These are phyloP conservation scores for Arthrobotrys megalospora DNA, from an alignment of 2,329 filamentous ascomycete genomes.

Conservation along the genomic window DNA sequence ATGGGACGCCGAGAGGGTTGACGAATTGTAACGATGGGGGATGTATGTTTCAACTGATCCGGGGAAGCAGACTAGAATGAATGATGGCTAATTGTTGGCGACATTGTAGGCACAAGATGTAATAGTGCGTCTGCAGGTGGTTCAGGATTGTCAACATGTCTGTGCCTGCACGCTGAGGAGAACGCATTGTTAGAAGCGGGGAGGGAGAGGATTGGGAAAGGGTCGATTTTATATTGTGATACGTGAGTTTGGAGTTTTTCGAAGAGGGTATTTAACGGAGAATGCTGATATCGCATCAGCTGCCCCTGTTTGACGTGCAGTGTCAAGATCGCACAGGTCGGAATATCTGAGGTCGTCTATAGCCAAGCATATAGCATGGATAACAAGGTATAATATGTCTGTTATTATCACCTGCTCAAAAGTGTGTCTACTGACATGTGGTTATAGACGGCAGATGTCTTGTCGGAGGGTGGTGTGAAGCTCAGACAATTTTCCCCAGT, in stretches of 20 bases:
- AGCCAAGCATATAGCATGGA: conserved; percentile 97
- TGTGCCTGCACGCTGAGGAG: conserved; percentile 98
- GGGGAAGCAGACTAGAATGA: background rate
- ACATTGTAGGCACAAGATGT: conserved; percentile 75
- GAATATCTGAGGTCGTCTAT: conserved; percentile 95
- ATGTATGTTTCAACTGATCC: conserved; percentile 71
- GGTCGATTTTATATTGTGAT: conserved; percentile 89
- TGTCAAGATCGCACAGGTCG: conserved; percentile 98
- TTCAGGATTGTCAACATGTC: conserved; percentile 83
- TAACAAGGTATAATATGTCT: conserved; percentile 71
- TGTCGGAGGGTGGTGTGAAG: conserved; percentile 84
- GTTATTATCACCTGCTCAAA: background rate
- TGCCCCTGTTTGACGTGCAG: conserved; percentile 98
- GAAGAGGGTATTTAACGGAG: background rate
- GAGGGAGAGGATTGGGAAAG: conserved; percentile 86
- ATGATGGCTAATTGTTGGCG: conserved; percentile 9
- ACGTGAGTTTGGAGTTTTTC: conserved; percentile 70
- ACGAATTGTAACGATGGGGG: conserved; percentile 94
- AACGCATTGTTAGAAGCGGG: conserved; percentile 96
- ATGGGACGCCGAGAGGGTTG: conserved; percentile 92
- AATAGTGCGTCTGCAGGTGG: conserved; percentile 82
- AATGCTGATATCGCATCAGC: conserved; percentile 65
- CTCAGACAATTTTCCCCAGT: conserved; percentile 91
- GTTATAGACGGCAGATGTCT: conserved; percentile 79
- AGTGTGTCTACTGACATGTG: conserved; percentile 29